Base-by-base conservation (phyloP, 2,329 filamentous ascomycete genomes). In the Claviceps citrina region DNA sequence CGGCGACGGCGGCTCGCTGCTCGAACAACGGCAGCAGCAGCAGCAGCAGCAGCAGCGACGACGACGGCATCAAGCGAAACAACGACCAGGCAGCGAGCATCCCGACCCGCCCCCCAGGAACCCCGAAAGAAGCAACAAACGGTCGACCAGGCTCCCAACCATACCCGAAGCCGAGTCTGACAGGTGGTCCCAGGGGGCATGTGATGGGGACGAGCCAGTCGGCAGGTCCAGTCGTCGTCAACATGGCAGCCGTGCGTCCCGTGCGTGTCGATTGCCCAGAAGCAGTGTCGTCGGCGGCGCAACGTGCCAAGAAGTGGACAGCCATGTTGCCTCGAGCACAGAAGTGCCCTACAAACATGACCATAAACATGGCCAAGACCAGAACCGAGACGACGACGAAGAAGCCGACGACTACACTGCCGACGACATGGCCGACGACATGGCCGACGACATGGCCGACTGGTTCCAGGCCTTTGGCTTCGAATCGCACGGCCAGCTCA, bases 381-480 rank as follows among this genome's bases (percentile, higher is more conserved):
- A n/a, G n/a, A n/a, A n/a, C n/a, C n/a, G n/a, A n/a, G n/a, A n/a
- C n/a, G n/a, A n/a, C n/a, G n/a, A n/a, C n/a, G n/a, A n/a, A n/a
- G n/a, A n/a, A n/a, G n/a, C n/a, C n/a, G 41, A 72, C 41, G 51
- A 57, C 3, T 61, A 62, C 9, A 38, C 53, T 38, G 52, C 51
- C 5, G 55, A 60, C 10, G 26, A 27, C 10, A n/a, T n/a, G n/a
- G n/a, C n/a, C n/a, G n/a, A n/a, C 22, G 68, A 71, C 7, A 51
- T 76, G 15, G 52, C 51, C 4, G 56, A 60, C 19, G 68, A 72
- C 7, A 51, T 76, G 18, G 52, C 52, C 5, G 57, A 58, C 2
- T 76, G 72, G 72, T 73, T 69, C 47, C 58, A 60, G n/a, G 61
- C 57, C 4, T 67, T 70, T 49, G 63, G 66, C 10, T 67, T 73